Evolutionary conservation across 805 yeast species (phyloP), one percentile per base, ranked within the genome.

Genomic region (Nakazawaea wickerhamii): DNA sequence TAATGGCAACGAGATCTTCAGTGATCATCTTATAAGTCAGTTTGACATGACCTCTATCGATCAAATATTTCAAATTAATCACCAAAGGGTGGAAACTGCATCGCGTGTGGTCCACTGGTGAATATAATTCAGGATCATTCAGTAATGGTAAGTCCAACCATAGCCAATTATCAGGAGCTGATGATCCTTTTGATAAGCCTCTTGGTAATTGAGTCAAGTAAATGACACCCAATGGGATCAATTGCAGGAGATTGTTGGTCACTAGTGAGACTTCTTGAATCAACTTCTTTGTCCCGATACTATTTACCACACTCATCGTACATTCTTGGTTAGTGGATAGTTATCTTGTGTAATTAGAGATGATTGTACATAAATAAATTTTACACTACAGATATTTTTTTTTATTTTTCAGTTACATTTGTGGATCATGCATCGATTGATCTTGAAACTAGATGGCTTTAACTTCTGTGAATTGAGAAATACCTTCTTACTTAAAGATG

Each of bases 71-170:
- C 20, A 79, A 48, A 37, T 71, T 72, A 3, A 46, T 35, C 4
- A 75, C 36, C 0, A 30, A 38, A 53, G 48, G 47, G 40, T 4
- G 66, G 6, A 33, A 30, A 37, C 36, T 39, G 9, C 28, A 25
- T 11, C 10, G 15, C 11, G 14, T 32, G 31, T 39, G 30, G 38
- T 30, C 17, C 34, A 26, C 11, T n/a, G n/a, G n/a, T 10, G 36
- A 30, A 7, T 4, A 44, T 15, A 49, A 13, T 18, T 21, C 34
- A 21, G 34, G 21, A 20, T 43, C 36, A n/a, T 49, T 50, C 34
- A 46, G 54, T 46, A 52, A 62, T 14, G 74, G 74, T 8, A 73
- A 61, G 47, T 77, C 79, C 13, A 77, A 58, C 85, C 84, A 79
- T 38, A 38, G 51, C 84, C 85, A 80, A 1, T 65, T 68, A 51